Percentiles rank a stretch among this genome's conserved stretches.
Conservation (phyloP, 2,329 filamentous ascomycete genomes). For the Polytolypa hystricis region DNA sequence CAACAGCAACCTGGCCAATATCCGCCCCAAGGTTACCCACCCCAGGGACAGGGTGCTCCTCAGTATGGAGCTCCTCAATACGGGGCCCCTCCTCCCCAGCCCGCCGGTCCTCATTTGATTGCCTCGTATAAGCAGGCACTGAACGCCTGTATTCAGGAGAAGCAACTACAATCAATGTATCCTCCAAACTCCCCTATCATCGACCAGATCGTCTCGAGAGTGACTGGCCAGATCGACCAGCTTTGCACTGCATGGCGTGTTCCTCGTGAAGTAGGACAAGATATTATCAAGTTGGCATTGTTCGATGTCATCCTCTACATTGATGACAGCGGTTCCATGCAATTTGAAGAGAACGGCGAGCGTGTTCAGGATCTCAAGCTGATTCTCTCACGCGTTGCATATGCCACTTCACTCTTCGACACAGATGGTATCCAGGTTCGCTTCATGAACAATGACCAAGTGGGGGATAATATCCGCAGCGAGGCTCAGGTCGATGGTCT, state of each 20-base stretch:
- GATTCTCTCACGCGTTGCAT: constrained; percentile 52
- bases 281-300: constrained; percentile 51
- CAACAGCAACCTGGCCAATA: constrained; percentile 15
- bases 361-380: constrained; percentile 56
- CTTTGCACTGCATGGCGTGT: constrained; percentile 48
- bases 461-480: constrained; percentile 44
- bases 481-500: constrained; percentile 49
- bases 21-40: constrained; percentile 24
- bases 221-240: constrained; percentile 41
- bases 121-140: constrained; percentile 47
- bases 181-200: constrained; percentile 42
- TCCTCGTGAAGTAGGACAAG: constrained; percentile 49
- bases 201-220: constrained; percentile 41
- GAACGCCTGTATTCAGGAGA: constrained; percentile 48
- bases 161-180: constrained; percentile 48
- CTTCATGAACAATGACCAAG: constrained; percentile 55
- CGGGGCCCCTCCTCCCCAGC: constrained; percentile 18
- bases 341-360: constrained; percentile 55
- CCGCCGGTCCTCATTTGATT: constrained; percentile 39
- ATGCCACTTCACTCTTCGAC: constrained; percentile 57
- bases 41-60: constrained; percentile 25
- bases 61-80: constrained; percentile 22
- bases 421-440: constrained; percentile 56
- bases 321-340: constrained; percentile 60
- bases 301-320: constrained; percentile 55